These are phyloP conservation scores for Rhizoctonia solani DNA, from an alignment of 1,284 basidiomycete genomes.

Conservation along the genomic window DNA sequence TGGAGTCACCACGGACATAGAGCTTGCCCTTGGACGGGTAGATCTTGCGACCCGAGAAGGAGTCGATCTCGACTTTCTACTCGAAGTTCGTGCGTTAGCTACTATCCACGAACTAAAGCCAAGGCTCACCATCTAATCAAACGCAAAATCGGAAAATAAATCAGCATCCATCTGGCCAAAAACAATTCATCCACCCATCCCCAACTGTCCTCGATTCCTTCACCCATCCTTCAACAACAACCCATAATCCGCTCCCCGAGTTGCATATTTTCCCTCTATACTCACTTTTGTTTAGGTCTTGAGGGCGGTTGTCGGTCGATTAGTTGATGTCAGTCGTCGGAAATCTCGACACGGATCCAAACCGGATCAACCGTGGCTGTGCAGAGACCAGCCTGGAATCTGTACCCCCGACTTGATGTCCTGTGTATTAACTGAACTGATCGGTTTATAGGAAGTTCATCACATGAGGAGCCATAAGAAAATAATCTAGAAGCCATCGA, in stretches of 20 bases:
- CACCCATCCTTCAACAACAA: background rate
- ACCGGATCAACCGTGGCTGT: slow-evolving; percentile 5
- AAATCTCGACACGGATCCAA: slow-evolving; percentile 4
- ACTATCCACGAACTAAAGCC: background rate
- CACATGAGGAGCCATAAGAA: too few relatives aligned
- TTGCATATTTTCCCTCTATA: background rate
- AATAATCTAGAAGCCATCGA: too few relatives aligned
- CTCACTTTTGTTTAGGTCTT: slow-evolving; percentile 18
- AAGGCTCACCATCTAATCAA: slow-evolving; percentile 26
- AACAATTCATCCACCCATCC: background rate
- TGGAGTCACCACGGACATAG: slow-evolving; percentile 95
- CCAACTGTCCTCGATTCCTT: background rate
- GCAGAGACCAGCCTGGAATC: background rate
- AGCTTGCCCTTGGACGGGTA: slow-evolving; percentile 96
- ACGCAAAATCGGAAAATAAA: background rate
- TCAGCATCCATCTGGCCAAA: background rate
- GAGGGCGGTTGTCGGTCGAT: slow-evolving; percentile 8
- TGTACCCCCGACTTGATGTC: too few relatives aligned
- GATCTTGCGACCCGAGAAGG: slow-evolving; percentile 94
- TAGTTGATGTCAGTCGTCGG: background rate
- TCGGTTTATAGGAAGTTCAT: too few relatives aligned
- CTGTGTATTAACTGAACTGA: too few relatives aligned
- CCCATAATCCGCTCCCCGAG: background rate
- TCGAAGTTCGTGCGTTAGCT: slow-evolving; percentile 41
- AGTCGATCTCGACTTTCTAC: slow-evolving; percentile 97